A percentile compares a stretch with the other conserved stretches of the same genome.
Conservation (phyloP, 257 asterid genomes). For the Linderniella brevidens region DNA sequence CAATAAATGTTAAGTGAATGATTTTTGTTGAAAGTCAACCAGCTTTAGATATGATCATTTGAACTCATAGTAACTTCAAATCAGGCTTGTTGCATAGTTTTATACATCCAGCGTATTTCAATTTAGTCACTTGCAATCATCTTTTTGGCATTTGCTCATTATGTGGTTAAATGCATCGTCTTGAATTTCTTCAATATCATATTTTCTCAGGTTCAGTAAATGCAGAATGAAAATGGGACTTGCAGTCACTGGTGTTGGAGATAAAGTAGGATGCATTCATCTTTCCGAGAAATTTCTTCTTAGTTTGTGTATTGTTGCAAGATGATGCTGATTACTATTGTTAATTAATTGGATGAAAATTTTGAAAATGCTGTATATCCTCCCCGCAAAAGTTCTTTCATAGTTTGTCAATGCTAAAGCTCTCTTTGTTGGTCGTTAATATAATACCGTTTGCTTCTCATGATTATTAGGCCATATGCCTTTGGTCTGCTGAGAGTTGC, state of each 20-base stretch:
- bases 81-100: neutral
- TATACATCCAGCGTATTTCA: neutral
- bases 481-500: conserved; percentile 93
- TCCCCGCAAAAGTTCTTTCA: too few species aligned
- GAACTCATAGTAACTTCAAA: neutral
- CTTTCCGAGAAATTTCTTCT: neutral
- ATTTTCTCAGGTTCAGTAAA: conserved; percentile 37
- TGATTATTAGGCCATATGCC: conserved; percentile 67
- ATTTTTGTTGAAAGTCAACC: neutral
- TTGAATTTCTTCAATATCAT: conserved; percentile 12
- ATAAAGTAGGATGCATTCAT: conserved; percentile 33
- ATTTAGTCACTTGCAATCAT: too few species aligned
- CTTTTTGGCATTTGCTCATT: neutral
- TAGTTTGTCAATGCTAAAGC: too few species aligned
- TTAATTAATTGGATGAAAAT: neutral
- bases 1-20: neutral
- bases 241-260: conserved; percentile 89
- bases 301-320: neutral
- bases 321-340: neutral
- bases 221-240: conserved; percentile 92
- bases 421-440: too few species aligned
- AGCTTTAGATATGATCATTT: neutral
- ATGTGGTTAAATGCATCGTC: conserved; percentile 12
- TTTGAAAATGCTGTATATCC: too few species aligned
- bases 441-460: conserved; percentile 9